These are phyloP conservation scores for Stenocarpella maydis DNA, from an alignment of 2,329 filamentous ascomycete species.

Conservation along the genomic window DNA sequence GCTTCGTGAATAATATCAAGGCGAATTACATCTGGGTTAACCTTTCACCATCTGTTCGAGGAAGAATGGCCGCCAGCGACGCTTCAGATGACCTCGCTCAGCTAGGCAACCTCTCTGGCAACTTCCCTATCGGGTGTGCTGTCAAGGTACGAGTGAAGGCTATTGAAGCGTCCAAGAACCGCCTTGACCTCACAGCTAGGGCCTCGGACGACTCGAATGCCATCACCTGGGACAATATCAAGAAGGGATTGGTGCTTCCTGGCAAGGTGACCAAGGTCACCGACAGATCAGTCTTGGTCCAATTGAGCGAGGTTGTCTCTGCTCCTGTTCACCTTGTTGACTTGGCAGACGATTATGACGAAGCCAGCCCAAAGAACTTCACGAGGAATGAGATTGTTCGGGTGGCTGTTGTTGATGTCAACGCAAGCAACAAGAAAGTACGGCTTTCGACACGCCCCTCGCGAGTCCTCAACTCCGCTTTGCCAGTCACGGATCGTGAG, in stretches of 20 bases:
- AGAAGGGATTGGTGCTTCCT: constrained; percentile 81
- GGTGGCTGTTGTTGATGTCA: constrained; percentile 83
- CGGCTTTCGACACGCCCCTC: constrained; percentile 85
- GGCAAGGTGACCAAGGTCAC: constrained; percentile 86
- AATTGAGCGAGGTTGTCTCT: constrained; percentile 81
- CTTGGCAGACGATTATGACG: constrained; percentile 83
- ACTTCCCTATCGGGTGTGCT: constrained; percentile 91
- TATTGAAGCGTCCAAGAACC: constrained; percentile 76
- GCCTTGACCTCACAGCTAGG: constrained; percentile 83
- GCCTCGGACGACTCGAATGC: constrained; percentile 64
- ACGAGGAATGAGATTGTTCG: constrained; percentile 87
- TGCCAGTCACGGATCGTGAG: constrained; percentile 82
- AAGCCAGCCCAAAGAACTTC: constrained; percentile 77
- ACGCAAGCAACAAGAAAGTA: constrained; percentile 84
- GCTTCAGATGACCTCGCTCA: constrained; percentile 86
- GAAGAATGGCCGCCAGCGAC: constrained; percentile 82
- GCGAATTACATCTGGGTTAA: constrained; percentile 89
- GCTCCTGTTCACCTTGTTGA: constrained; percentile 85
- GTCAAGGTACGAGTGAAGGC: constrained; percentile 80
- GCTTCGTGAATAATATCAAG: constrained; percentile 89
- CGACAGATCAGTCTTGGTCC: constrained; percentile 84
- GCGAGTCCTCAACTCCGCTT: constrained; percentile 84
- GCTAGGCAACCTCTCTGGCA: constrained; percentile 76
- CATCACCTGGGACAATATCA: constrained; percentile 75
- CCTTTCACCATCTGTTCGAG: constrained; percentile 85